Evolutionary conservation across 352 stramenopile genomes (phyloP), one percentile per base, ranked within the genome.

Genomic region (Phytopythium montanum): DNA sequence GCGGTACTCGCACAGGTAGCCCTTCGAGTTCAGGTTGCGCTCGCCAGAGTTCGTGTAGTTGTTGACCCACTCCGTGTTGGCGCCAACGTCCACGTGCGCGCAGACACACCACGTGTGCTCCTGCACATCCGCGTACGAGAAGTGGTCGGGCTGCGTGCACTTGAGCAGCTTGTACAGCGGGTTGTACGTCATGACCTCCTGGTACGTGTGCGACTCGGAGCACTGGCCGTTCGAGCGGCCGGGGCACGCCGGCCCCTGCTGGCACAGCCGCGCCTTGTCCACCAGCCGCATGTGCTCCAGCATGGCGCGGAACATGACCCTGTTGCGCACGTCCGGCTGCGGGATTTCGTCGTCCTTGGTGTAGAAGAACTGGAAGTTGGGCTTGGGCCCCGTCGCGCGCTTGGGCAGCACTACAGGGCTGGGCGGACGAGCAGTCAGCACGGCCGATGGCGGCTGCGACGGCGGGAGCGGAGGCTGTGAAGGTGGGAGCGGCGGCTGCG

Each of bases 101-200:
- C 73, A 80, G 21, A 72, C 73, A 52, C 71, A 84, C 41, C 61
- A 73, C 19, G 74, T 58, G 51, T 75, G 61, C 65, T 84, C 74
- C 29, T 68, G 60, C 25, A 84, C 60, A 59, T 77, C 62, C 29
- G 51, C 72, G 18, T 64, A 57, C 62, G 64, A 84, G 46, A 77
- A 84, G 39, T 84, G 74, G 54, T 62, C 70, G 1, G 62, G 52
- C 41, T 84, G 74, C 13, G 66, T 65, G 54, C 74, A 84, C 28
- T 69, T 56, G 46, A 84, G 51, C 7, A 70, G 69, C 62, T 84
- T 84, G 60, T 73, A 84, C 28, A 80, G 48, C 44, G 74, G 74
- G 31, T 84, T 84, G 62, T 75, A 84, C 48, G 64, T 51, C 74
- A 84, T 84, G 19, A 84, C 72, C 46, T 84, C 74, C 7, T 75